Evolutionary conservation across 768 basidiomycete genomes (phyloP), one percentile per base, ranked within the genome.

Genomic region (Tubosaeta sp.): DNA sequence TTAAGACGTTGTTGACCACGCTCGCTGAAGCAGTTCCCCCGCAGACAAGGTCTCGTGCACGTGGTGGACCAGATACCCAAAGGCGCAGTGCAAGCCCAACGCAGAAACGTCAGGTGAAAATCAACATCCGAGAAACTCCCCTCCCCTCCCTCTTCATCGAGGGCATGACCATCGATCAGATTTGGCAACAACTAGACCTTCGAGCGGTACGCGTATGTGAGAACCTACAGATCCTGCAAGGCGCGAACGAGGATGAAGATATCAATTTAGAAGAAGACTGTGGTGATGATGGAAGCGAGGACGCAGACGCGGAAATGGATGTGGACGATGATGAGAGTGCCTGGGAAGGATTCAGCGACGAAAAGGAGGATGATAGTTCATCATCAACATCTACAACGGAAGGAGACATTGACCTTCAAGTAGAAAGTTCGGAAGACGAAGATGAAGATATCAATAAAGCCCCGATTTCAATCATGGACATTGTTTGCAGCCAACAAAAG

Each of bases 151-250:
- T 99, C 18, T 88, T 83, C 52, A 73, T 84, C 12, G 82, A 91
- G 19, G 85, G 79, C 16, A 85, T 96, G 81, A 86, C 84, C 58
- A 77, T 81, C 21, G 89, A 90, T 50, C 94, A 95, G 66, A 74
- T 97, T 24, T 99, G 95, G 95, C 86, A 85, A 35, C 95, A 99
- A 71, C 68, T 98, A 48, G 95, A 98, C 63, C 73, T 99, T 48
- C 75, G 90, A 39, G 74, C 84, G 14, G 78, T 82, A 54, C 78
- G 77, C 40, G 72, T 97, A 21, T 87, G 86, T 54, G 77, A 79
- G 36, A 78, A 87, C 44, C 70, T 95, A 36, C 79, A 87, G 43
- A 77, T 83, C 32, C 71, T 92, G 18, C 82, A 83, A 48, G 82
- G 78, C 24, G 75, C 74, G 8, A 68, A 60, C n/a, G 73, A 70